phyloP scores from a whole-genome alignment of 2,329 filamentous ascomycete species.

The Cordyceps farinosa region DNA sequence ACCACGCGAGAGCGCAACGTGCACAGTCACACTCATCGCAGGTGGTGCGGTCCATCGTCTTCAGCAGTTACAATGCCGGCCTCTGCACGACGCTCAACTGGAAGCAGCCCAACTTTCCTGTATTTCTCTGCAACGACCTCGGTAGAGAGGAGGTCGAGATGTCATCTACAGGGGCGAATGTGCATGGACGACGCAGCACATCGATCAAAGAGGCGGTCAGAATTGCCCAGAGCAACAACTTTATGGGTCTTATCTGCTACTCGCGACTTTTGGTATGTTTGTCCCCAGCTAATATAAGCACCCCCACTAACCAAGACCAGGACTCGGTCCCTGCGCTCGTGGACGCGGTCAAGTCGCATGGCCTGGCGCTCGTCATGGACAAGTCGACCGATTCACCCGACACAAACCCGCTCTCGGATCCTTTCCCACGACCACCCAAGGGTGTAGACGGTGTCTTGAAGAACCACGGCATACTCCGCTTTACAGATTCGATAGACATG shows the following conservation, averaged over 20 bases:
- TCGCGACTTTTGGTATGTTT: constrained; percentile 74
- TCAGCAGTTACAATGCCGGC: constrained; percentile 86
- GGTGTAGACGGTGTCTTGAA: constrained; percentile 86
- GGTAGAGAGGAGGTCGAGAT: constrained; percentile 52
- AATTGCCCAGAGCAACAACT: constrained; percentile 91
- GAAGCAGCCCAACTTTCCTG: constrained; percentile 98
- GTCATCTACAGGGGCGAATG: constrained; percentile 36
- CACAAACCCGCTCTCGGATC: constrained; percentile 40
- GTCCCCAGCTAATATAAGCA: neutral
- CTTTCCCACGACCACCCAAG: constrained; percentile 63
- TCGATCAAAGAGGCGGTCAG: constrained; percentile 94
- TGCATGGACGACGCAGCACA: constrained; percentile 68
- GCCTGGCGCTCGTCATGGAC: constrained; percentile 87
- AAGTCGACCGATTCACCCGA: constrained; percentile 60
- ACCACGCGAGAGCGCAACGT: constrained; percentile 72
- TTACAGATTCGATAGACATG: constrained; percentile 82
- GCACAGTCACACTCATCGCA: constrained; percentile 58
- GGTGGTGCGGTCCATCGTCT: constrained; percentile 80
- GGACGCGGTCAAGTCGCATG: constrained; percentile 90
- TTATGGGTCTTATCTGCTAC: constrained; percentile 94
- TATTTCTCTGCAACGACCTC: constrained; percentile 91
- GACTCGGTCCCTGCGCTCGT: constrained; percentile 90
- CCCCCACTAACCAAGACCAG: constrained; percentile 41
- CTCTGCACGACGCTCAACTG: constrained; percentile 95
- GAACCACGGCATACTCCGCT: constrained; percentile 81